Base-by-base conservation (phyloP, 495 filamentous ascomycete genomes). In the Copromyces sp. region DNA sequence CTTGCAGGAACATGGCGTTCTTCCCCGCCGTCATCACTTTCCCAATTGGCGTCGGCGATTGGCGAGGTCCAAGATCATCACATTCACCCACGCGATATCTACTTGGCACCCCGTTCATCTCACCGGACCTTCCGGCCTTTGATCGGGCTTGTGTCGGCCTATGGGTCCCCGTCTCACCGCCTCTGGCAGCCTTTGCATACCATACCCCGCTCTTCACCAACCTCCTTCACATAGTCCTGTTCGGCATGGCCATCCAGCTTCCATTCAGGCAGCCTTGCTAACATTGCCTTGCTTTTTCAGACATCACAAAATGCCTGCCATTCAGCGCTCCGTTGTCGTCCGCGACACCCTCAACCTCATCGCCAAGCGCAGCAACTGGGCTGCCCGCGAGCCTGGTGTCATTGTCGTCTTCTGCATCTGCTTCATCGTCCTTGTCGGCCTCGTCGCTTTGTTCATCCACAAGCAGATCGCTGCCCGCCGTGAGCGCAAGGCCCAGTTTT, bases 341-440 rank as follows among this genome's bases (percentile, higher is more conserved):
- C 83, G 85, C 80, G 82, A 85, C 78, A 74, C 75, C 74, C 47
- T 83, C 72, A 69, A 77, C 75, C 78, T 82, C 70, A 75, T 90
- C 75, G 78, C 79, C 74, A 87, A 83, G 76, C 87, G 87, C 70
- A 75, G 77, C 69, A 87, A 86, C 82, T 90, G 83, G 80, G 79
- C 86, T 44, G 41, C 73, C 39, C 73, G 81, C 68, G 84, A 89
- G 78, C 78, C 83, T 29, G 88, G 87, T 79, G 86, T 89, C 75
- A 83, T 89, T 59, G 81, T 87, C 75, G 87, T 89, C 68, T 89
- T 89, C 83, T 86, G 83, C 77, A 86, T 89, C 73, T 82, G 89
- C 73, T 86, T 83, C 76, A 74, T 87, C 69, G 86, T 90, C 76
- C 83, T 68, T 65, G 73, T 84, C 71, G 81, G 84, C 71, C 76